These are phyloP conservation scores for Lodderomyces oxycetoniae DNA, from an alignment of 1,139 yeast genomes.

Conservation along the genomic window DNA sequence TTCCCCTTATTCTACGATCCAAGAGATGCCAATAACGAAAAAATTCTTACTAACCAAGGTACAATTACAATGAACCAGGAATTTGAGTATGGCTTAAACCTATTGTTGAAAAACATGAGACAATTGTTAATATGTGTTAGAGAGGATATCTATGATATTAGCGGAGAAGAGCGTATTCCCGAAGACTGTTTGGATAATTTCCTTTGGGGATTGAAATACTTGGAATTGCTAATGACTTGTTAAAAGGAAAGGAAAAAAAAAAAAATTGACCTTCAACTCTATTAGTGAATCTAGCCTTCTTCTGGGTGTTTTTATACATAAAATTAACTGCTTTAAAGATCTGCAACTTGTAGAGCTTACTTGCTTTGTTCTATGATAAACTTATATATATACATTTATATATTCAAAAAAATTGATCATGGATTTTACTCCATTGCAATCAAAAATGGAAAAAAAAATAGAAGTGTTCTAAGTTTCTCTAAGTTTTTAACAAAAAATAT, in stretches of 20 bases:
- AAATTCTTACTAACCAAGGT: constrained; percentile 13
- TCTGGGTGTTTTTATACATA: no score
- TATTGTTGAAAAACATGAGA: constrained; percentile 32
- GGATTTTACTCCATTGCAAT: no score
- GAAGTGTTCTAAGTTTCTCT: no score
- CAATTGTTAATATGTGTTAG: constrained; percentile 24
- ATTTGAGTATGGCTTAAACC: constrained; percentile 33
- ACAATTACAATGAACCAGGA: constrained; percentile 19
- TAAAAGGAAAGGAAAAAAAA: constrained; percentile 5
- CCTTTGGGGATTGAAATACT: constrained; percentile 40
- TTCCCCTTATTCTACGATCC: constrained; percentile 31
- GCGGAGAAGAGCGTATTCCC: constrained; percentile 22
- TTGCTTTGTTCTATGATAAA: neutral
- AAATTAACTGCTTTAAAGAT: no score
- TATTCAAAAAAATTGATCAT: no score
- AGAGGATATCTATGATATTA: constrained; percentile 16
- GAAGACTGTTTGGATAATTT: constrained; percentile 39
- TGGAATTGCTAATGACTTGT: constrained; percentile 34
- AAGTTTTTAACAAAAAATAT: no score
- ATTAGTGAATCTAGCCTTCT: no score
- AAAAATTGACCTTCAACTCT: no score
- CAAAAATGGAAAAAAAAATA: no score
- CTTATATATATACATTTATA: neutral
- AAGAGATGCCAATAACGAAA: constrained; percentile 18
- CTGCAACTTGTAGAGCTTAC: neutral